phyloP scores from a whole-genome alignment of 2,329 filamentous ascomycete species.

The Cladosporium phlei region DNA sequence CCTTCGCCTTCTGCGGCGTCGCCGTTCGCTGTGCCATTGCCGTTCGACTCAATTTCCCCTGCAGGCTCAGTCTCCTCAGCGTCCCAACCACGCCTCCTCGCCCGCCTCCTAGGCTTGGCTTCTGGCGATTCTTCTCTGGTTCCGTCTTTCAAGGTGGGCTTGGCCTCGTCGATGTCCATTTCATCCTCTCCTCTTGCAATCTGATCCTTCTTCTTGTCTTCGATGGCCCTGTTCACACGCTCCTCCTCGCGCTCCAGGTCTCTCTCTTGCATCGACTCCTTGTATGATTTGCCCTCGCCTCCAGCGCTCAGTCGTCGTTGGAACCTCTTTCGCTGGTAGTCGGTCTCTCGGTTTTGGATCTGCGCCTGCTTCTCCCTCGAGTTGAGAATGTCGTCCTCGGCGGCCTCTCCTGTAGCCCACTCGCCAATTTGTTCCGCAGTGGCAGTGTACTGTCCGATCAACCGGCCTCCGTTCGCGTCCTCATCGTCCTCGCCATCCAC shows the following conservation, averaged over 20 bases:
- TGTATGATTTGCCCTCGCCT: slow-evolving; percentile 73
- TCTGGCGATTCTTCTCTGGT: slow-evolving; percentile 26
- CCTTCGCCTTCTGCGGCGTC: slow-evolving; percentile 50
- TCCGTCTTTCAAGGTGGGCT: slow-evolving; percentile 67
- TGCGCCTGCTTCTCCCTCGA: slow-evolving; percentile 83
- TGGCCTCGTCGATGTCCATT: slow-evolving; percentile 59
- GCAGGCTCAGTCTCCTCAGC: slow-evolving; percentile 45
- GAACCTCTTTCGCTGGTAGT: slow-evolving; percentile 94
- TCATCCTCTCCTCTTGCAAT: slow-evolving; percentile 66
- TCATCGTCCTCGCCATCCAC: slow-evolving; percentile 67
- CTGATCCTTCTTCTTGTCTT: slow-evolving; percentile 65
- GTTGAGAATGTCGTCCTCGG: slow-evolving; percentile 85
- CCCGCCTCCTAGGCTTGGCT: slow-evolving; percentile 65
- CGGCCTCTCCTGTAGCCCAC: slow-evolving; percentile 81
- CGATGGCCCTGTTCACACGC: slow-evolving; percentile 72
- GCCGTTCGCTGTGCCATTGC: slow-evolving; percentile 33
- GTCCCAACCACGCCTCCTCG: slow-evolving; percentile 46
- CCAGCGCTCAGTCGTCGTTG: slow-evolving; percentile 74
- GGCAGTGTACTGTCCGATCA: slow-evolving; percentile 95
- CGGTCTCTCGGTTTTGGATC: slow-evolving; percentile 88
- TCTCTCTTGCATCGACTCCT: slow-evolving; percentile 82
- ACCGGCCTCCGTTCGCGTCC: slow-evolving; percentile 58
- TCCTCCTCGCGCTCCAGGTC: slow-evolving; percentile 93
- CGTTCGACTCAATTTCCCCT: slow-evolving; percentile 63
- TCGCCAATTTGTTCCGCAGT: slow-evolving; percentile 89